Percentiles rank a stretch among this genome's conserved stretches.
Evolutionary conservation across 768 basidiomycete genomes (phyloP).

Genomic region (Phylloporus sp.): DNA sequence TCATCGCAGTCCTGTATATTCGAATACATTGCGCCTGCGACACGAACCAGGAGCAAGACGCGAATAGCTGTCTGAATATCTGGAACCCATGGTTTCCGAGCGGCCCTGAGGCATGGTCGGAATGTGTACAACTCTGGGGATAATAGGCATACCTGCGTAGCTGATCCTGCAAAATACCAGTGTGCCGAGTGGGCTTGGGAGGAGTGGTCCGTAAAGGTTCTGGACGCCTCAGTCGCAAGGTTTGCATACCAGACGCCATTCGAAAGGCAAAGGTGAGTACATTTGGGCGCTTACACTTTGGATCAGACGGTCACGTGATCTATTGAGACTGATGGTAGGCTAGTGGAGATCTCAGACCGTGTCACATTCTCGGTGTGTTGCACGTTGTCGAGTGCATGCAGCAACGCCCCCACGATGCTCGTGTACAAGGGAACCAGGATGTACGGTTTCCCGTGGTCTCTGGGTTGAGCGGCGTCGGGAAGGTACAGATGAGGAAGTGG

Average conservation of each 20-base stretch:
- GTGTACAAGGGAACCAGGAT: not conserved
- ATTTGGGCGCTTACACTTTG: too few species aligned
- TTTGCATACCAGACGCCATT: conserved; percentile 47
- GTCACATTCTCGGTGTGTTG: not conserved
- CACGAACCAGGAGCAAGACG: conserved; percentile 74
- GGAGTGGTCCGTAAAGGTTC: conserved; percentile 21
- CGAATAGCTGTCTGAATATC: conserved; percentile 81
- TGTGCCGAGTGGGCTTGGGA: conserved; percentile 43
- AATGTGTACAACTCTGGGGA: conserved; percentile 1
- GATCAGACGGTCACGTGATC: conserved; percentile 19
- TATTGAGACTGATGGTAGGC: too few species aligned
- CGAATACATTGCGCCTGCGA: conserved; percentile 89
- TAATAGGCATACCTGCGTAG: conserved; percentile 55
- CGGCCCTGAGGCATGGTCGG: conserved; percentile 42
- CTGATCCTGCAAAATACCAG: conserved; percentile 76
- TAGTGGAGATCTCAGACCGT: not conserved
- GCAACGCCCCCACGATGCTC: not conserved
- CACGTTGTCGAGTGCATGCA: not conserved
- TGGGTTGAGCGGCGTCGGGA: not conserved
- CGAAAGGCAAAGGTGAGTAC: not conserved
- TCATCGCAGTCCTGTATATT: conserved; percentile 97
- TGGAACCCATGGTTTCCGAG: conserved; percentile 81
- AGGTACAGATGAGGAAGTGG: conserved; percentile 4
- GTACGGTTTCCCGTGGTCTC: not conserved
- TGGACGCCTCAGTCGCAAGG: conserved; percentile 50